Base-by-base conservation (phyloP, 73 alveolate species). In the Halteria grandinella region DNA sequence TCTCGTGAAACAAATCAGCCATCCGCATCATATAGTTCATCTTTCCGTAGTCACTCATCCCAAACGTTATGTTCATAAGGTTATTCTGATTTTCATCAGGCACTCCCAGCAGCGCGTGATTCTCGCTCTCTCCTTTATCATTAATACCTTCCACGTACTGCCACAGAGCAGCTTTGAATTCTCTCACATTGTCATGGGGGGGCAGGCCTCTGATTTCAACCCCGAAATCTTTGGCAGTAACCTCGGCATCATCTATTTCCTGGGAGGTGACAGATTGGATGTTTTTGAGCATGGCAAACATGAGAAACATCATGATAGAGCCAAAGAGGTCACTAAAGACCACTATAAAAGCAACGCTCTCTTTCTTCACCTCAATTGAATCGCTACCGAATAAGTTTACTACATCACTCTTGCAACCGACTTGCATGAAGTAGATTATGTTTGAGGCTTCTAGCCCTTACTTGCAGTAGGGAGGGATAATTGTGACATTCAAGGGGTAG, bases 211-310 rank as follows among this genome's bases (percentile, higher is more conserved):
- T 37, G 7, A 79, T 32, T 39, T 79, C 44, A 17, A 69, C 60
- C 12, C 84, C 49, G 25, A 79, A 79, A 27, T 79, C 90, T 4
- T 57, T 20, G 14, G 84, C 78, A 27, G 79, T 57, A 12, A 79
- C 28, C 1, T 40, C 69, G 27, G 44, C 1, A n/a, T 59, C 83
- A n/a, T 79, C 54, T n/a, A n/a, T n/a, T n/a, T n/a, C n/a, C n/a
- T n/a, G 36, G 7, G 7, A 28, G 1, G 57, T 79, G 52, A 18
- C 49, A 18, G 23, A 53, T 62, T 52, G 32, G 59, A 69, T 44
- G 17, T 55, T 55, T 41, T 40, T 31, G 72, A 79, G 25, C 55
- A n/a, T 69, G 15, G 27, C 47, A 15, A 79, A 41, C 28, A 70
- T 27, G n/a, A 52, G 8, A 51, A 45, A 79, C 3, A 79, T 6